Percentiles rank a stretch among this genome's conserved stretches.
Conservation (phyloP, 1,139 yeast species). For the Nakaseomyces glabratus region DNA sequence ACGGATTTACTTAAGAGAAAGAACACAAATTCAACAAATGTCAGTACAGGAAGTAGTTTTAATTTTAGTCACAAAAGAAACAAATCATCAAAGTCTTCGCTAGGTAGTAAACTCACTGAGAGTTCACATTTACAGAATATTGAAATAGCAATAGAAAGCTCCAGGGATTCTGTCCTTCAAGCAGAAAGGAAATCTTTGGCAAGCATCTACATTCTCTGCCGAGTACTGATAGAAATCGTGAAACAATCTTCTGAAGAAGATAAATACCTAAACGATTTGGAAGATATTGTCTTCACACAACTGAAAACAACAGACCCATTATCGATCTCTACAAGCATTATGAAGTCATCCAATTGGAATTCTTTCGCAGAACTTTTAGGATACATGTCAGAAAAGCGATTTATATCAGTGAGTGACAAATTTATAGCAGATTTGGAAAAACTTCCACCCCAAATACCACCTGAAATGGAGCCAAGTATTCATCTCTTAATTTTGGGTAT, state of each 20-base stretch:
- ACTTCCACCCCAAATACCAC: constrained; percentile 45
- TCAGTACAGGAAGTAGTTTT: constrained; percentile 3
- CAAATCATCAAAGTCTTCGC: constrained; percentile 32
- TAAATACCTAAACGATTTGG: constrained; percentile 73
- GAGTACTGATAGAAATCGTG: constrained; percentile 88
- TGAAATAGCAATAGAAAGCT: constrained; percentile 43
- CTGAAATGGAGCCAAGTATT: constrained; percentile 62
- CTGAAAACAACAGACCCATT: constrained; percentile 80
- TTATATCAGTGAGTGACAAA: constrained; percentile 81
- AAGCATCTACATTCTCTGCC: constrained; percentile 80
- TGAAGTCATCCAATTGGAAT: constrained; percentile 90
- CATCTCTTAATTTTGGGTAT: constrained; percentile 81
- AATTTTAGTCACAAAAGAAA: constrained; percentile 32
- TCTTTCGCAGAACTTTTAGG: constrained; percentile 84
- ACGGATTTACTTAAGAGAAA: constrained; percentile 16
- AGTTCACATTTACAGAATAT: constrained; percentile 26
- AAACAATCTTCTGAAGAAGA: constrained; percentile 77
- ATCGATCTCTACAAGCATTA: constrained; percentile 52
- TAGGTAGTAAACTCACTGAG: constrained; percentile 14
- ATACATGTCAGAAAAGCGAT: constrained; percentile 76
- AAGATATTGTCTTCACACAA: constrained; percentile 89
- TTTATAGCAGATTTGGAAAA: constrained; percentile 90
- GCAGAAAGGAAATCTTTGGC: constrained; percentile 84
- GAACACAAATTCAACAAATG: constrained; percentile 27
- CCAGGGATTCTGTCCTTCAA: constrained; percentile 64